Base-by-base conservation (phyloP, 495 filamentous ascomycete genomes). In the Penicillium canariense region DNA sequence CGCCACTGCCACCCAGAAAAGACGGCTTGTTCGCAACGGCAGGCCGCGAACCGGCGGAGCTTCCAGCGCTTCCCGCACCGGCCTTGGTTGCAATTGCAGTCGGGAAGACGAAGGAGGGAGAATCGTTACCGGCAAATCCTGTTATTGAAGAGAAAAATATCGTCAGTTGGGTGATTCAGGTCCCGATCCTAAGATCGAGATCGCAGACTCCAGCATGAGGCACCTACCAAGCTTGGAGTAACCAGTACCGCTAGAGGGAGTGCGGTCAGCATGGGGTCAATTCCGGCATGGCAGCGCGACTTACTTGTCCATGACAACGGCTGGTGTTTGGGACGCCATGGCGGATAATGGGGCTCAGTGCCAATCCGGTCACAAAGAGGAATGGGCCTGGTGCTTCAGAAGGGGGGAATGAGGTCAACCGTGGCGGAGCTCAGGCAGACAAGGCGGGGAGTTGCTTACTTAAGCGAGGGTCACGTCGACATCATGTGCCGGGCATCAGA, bases 231-330 rank as follows among this genome's bases (percentile, higher is more conserved):
- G 86, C 78, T 98, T 98, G 34, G 94, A 96, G 72, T 93, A 98
- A 55, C 94, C 94, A 76, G 94, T 98, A 74, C 94, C 94, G 87
- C 94, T 98, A 68, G 68, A 64, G 55, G 26, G 26, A 48, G 61
- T 32, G 48, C 40, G 52, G 54, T 63, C 52, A 63, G 55, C 54
- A 71, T 68, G 39, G 15, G 14, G 39, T 47, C 55, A 62, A 51
- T 52, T 60, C 35, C 26, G 14, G 44, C 0, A 20, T 22, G 39
- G 36, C 15, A 34, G 35, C 42, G 61, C 43, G 55, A 82, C 94
- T 63, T 86, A 98, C 94, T 98, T 98, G 94, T 98, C 94, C 90
- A 98, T 98, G 90, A 98, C 94, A 96, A 98, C 95, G 88, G 94
- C 94, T 59, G 94, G 94, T 68, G 94, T 97, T 86, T 97, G 91